Evolutionary conservation across 805 yeast genomes (phyloP).

Genomic region (Suhomyces sp.): DNA sequence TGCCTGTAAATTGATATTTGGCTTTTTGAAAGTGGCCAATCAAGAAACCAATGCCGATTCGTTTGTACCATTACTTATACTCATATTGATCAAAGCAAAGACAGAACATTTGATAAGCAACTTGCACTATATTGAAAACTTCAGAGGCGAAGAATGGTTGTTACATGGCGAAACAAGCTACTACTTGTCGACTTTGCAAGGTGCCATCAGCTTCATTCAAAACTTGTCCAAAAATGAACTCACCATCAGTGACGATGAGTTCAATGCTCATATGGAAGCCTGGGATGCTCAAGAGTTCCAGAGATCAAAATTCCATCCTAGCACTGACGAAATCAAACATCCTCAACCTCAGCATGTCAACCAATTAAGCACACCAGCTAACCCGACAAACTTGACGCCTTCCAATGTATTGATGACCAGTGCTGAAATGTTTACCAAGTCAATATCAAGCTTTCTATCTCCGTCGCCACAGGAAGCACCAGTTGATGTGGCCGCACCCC

Average conservation of each 20-base stretch:
- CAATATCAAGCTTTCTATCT: conserved; percentile 41
- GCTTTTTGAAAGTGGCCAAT: conserved; percentile 70
- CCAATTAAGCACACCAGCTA: neutral
- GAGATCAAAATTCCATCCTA: neutral
- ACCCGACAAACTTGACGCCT: conserved; percentile 27
- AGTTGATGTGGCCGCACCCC: neutral
- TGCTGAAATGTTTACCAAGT: conserved; percentile 51
- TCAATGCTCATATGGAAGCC: conserved; percentile 52
- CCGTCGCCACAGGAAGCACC: conserved; percentile 30
- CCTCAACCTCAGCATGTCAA: conserved; percentile 20
- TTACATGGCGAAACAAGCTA: conserved; percentile 85
- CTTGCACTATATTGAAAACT: conserved; percentile 79
- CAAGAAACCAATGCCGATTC: conserved; percentile 84
- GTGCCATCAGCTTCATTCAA: conserved; percentile 79
- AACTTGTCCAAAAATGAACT: conserved; percentile 55
- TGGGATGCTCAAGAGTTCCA: conserved; percentile 40
- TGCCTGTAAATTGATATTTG: conserved; percentile 89
- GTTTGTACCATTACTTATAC: conserved; percentile 85
- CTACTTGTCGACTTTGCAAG: conserved; percentile 84
- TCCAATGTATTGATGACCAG: conserved; percentile 40
- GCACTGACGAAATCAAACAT: conserved; percentile 5
- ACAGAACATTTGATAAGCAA: conserved; percentile 71
- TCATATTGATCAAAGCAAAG: conserved; percentile 68
- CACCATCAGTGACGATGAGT: conserved; percentile 61
- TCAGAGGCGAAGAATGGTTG: conserved; percentile 69